Base-by-base conservation (phyloP, 2,329 filamentous ascomycete species). In the Cladosporium sp. region DNA sequence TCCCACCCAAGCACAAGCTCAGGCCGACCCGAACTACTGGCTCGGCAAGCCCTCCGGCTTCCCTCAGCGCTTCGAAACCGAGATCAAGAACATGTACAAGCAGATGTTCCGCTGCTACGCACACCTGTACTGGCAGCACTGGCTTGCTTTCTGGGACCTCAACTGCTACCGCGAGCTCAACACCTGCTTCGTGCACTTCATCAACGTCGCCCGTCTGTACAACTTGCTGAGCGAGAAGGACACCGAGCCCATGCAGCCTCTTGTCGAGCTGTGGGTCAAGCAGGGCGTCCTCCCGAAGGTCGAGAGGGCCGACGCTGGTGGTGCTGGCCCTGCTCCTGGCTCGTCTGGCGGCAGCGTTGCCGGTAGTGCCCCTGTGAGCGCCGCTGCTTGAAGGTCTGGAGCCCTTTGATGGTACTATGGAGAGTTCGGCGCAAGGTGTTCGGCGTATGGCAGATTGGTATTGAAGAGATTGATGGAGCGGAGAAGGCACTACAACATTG, bases 221-320 rank as follows among this genome's bases (percentile, higher is more conserved):
- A 69, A 70, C 12, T 62, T 97, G 73, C 80, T 97, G 54, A 86
- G 86, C 59, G 88, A 90, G 52, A 86, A 89, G 63, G 92, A 96
- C 70, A 80, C 94, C 61, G 91, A 96, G 76, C 92, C 92, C 18
- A 95, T 97, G 89, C 88, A 94, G 73, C 89, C 88, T 20, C 72
- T 97, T 59, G 88, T 97, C 59, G 90, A 96, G 62, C 78, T 96
- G 41, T 96, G 91, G 85, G 84, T 90, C 20, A 85, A 85, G 55
- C 92, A 92, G 64, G 90, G 91, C 52, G 87, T 91, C 20, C 86
- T 97, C 60, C 90, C 90, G 9, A 53, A 57, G 54, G 25, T 57
- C n/a, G 48, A 55, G 45, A 53, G 57, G 51, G 47, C 50, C n/a
- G 55, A 53, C 47, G 22, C 46, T 30, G 27, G 38, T 8, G 39